A percentile compares a stretch with the other conserved stretches of the same genome.
These are phyloP conservation scores for Dorcoceras hygrometricum DNA, from an alignment of 257 asterid genomes.

Conservation along the genomic window DNA sequence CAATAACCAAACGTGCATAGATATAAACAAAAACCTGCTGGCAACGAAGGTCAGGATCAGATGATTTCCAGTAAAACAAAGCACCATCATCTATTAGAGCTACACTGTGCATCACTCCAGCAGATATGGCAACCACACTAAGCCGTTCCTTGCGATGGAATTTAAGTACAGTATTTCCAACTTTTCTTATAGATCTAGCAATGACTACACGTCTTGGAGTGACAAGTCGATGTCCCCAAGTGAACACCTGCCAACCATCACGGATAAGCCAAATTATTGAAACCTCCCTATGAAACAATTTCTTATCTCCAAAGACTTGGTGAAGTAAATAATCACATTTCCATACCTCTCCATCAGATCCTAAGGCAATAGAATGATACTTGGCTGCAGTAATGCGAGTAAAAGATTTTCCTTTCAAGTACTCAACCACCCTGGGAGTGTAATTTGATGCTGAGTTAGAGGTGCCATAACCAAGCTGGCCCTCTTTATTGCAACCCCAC, in stretches of 20 bases:
- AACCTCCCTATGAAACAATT: background rate
- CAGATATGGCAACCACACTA: slow-evolving; percentile 75
- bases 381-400: slow-evolving; percentile 80
- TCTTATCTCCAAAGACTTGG: slow-evolving; percentile 2
- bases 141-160: slow-evolving; percentile 85
- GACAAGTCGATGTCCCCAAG: slow-evolving; percentile 99
- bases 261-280: slow-evolving; percentile 11
- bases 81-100: slow-evolving; percentile 96
- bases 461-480: slow-evolving; percentile 99
- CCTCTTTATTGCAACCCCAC: slow-evolving; percentile 99
- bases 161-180: slow-evolving; percentile 59
- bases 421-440: slow-evolving; percentile 89
- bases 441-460: slow-evolving; percentile 94
- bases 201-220: slow-evolving; percentile 80
- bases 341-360: slow-evolving; percentile 93
- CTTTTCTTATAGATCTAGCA: slow-evolving; percentile 60
- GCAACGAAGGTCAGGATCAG: slow-evolving; percentile 73
- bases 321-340: slow-evolving; percentile 9
- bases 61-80: slow-evolving; percentile 80
- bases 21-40: slow-evolving; percentile 62
- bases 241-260: slow-evolving; percentile 66
- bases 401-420: slow-evolving; percentile 82
- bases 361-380: slow-evolving; percentile 88
- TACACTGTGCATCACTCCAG: slow-evolving; percentile 79
- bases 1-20: background rate